Percentiles rank a stretch among this genome's conserved stretches.
Evolutionary conservation across 164 flowering plant genomes (phyloP).

Genomic region (Umbilicus rupestris): DNA sequence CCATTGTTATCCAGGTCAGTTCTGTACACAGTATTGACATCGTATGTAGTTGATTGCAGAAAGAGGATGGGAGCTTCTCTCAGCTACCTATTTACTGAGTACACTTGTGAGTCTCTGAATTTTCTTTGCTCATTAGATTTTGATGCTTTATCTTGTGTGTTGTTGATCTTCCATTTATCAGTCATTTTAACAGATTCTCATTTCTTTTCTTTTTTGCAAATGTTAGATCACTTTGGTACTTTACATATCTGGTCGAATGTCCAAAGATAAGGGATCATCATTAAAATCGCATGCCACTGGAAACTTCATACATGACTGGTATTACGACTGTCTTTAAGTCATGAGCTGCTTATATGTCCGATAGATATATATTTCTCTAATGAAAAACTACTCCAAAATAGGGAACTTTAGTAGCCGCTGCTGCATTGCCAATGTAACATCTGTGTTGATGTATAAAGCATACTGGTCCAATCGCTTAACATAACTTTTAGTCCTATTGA

Average conservation of each 20-base stretch:
- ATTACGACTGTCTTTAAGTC: slow-evolving; percentile 8
- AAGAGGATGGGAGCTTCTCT: slow-evolving; percentile 74
- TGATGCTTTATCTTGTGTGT: background rate
- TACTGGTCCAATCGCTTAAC: background rate
- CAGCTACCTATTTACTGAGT: slow-evolving; percentile 60
- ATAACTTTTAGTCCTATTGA: background rate
- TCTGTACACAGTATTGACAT: slow-evolving; percentile 2
- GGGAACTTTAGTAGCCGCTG: background rate
- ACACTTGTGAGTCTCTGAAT: slow-evolving; percentile 40
- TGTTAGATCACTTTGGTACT: slow-evolving; percentile 55
- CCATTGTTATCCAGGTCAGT: background rate
- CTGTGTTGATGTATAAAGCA: background rate
- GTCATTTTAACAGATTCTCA: background rate
- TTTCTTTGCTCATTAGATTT: background rate
- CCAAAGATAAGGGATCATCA: slow-evolving; percentile 51
- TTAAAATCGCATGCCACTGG: slow-evolving; percentile 69
- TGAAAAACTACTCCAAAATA: background rate
- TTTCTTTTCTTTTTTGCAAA: slow-evolving; percentile 1
- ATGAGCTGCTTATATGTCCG: background rate
- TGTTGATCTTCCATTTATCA: background rate
- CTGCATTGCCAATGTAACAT: background rate
- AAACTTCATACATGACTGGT: slow-evolving; percentile 74
- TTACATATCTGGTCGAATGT: slow-evolving; percentile 49
- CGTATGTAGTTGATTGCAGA: slow-evolving; percentile 60
- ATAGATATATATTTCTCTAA: background rate